Percentiles rank a stretch among this genome's conserved stretches.
These are phyloP conservation scores for Backusella psychrophila DNA, from an alignment of 192 early-diverging fungal genomes.

Conservation along the genomic window DNA sequence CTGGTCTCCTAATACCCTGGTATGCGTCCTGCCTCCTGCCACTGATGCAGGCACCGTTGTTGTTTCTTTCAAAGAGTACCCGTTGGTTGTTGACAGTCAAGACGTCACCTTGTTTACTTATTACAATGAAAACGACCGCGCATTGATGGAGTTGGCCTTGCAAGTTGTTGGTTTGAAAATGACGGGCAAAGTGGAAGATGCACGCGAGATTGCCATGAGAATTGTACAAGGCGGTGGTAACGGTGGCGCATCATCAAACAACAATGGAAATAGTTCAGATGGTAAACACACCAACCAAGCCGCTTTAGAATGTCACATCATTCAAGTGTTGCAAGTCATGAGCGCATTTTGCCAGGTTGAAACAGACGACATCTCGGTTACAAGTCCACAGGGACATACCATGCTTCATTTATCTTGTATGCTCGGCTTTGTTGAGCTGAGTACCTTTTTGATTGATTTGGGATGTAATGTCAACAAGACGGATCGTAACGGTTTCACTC, in stretches of 20 bases:
- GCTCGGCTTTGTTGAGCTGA: conserved; percentile 55
- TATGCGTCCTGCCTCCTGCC: conserved; percentile 75
- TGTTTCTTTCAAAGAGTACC: conserved; percentile 41
- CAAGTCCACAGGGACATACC: conserved; percentile 48
- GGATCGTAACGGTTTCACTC: conserved; percentile 67
- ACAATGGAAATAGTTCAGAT: neutral
- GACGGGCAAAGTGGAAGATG: conserved; percentile 64
- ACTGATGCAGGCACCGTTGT: conserved; percentile 62
- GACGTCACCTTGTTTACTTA: conserved; percentile 48
- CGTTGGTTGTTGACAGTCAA: conserved; percentile 31
- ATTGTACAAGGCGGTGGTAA: conserved; percentile 42
- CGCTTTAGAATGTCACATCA: conserved; percentile 38
- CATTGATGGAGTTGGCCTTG: conserved; percentile 77
- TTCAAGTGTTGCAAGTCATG: conserved; percentile 36
- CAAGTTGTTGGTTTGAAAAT: conserved; percentile 75
- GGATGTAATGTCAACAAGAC: conserved; percentile 45
- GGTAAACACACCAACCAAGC: conserved; percentile 20
- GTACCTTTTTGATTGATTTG: conserved; percentile 38
- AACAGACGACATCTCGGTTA: conserved; percentile 34
- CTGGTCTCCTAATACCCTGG: conserved; percentile 66
- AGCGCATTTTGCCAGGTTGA: conserved; percentile 39
- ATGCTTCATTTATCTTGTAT: conserved; percentile 67
- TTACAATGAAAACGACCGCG: conserved; percentile 69
- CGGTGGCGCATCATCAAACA: conserved; percentile 4
- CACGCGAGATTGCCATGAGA: conserved; percentile 60